phyloP scores from a whole-genome alignment of 345 rosid genomes.

The Ailanthus altissimus region DNA sequence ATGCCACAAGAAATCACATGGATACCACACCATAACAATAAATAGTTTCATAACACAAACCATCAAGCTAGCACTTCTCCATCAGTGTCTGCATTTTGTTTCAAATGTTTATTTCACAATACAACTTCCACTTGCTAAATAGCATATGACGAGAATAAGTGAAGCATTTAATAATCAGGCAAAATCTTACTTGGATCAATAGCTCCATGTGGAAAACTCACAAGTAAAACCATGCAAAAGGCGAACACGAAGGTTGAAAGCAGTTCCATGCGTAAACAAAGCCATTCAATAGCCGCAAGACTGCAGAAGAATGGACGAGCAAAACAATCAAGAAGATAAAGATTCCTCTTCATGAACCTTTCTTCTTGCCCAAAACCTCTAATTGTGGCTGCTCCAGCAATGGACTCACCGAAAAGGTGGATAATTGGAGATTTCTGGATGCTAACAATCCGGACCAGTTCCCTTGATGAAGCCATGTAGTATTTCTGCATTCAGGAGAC shows the following conservation, averaged over 20 bases:
- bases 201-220: conserved; percentile 93
- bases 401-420: conserved; percentile 97
- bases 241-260: conserved; percentile 96
- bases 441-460: conserved; percentile 97
- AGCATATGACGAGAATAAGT: background rate
- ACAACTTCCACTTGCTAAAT: conserved; percentile 9
- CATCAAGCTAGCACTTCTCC: background rate
- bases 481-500: conserved; percentile 67
- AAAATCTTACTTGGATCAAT: conserved; percentile 90
- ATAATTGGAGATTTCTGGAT: conserved; percentile 98
- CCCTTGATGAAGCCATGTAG: conserved; percentile 99
- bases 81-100: background rate
- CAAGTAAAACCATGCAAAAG: conserved; percentile 96
- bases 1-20: conserved; percentile 1
- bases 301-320: conserved; percentile 98
- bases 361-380: conserved; percentile 99
- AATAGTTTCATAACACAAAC: background rate
- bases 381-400: conserved; percentile 98
- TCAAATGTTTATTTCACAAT: conserved; percentile 3
- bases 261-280: conserved; percentile 96
- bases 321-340: conserved; percentile 97
- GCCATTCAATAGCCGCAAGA: conserved; percentile 98
- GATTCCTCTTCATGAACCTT: conserved; percentile 96
- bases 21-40: background rate
- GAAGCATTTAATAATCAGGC: background rate